Evolutionary conservation across 805 yeast genomes (phyloP).

Genomic region (Kuraishia ogatae): DNA sequence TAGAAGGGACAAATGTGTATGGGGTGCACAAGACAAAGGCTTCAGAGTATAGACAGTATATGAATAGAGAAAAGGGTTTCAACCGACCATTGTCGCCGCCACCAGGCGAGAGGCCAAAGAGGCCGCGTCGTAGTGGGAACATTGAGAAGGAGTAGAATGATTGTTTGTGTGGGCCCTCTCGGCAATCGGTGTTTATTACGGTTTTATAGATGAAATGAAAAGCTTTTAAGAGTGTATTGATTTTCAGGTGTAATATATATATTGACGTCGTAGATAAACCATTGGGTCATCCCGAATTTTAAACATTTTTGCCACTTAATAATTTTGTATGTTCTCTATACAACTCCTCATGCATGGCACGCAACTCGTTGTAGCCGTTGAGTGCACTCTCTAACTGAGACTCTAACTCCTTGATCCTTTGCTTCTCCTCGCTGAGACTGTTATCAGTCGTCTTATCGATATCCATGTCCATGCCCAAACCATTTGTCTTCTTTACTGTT

Average conservation of each 20-base stretch:
- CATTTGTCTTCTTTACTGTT: slow-evolving; percentile 17
- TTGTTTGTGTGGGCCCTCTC: too few species aligned
- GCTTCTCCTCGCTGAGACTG: slow-evolving; percentile 18
- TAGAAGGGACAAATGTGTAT: slow-evolving; percentile 34
- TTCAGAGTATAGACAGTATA: slow-evolving; percentile 48
- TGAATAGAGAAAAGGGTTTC: slow-evolving; percentile 49
- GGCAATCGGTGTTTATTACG: too few species aligned
- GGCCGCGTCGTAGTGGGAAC: not conserved
- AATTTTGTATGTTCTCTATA: slow-evolving; percentile 39
- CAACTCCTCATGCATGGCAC: slow-evolving; percentile 51
- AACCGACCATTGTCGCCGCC: slow-evolving; percentile 46
- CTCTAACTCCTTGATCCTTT: slow-evolving; percentile 26
- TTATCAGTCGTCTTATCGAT: not conserved
- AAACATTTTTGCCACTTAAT: slow-evolving; percentile 8
- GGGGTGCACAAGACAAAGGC: slow-evolving; percentile 31
- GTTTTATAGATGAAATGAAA: too few species aligned
- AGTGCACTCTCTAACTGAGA: slow-evolving; percentile 40
- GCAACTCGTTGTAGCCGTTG: slow-evolving; percentile 49
- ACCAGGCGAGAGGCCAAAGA: slow-evolving; percentile 12
- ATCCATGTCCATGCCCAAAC: not conserved
- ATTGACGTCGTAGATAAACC: not conserved
- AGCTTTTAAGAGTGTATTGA: not conserved
- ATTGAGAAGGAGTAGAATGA: not conserved
- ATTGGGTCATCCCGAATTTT: not conserved
- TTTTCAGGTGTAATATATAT: not conserved